Base-by-base conservation (phyloP, 805 yeast species). In the Candida sithepensis region DNA sequence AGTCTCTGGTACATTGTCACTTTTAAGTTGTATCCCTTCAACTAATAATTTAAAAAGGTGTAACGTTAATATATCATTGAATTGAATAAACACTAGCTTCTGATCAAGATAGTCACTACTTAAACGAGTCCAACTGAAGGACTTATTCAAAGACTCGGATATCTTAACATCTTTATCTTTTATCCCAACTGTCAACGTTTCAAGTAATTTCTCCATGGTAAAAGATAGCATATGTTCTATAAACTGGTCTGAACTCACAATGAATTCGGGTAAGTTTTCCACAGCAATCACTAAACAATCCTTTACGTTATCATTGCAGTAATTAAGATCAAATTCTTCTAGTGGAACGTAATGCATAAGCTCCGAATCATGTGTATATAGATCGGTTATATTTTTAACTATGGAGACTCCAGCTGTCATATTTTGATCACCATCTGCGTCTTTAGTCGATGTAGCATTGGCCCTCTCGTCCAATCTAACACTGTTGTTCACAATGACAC, bases 51-150 rank as follows among this genome's bases (percentile, higher is more conserved):
- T 42, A 40, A 67, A 63, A 12, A 61, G 41, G 24, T 50, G 50
- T 37, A 66, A 37, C 2, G 66, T 56, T 42, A 60, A 39, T 1
- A 63, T 42, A 46, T 66, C 70, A 2, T 50, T 45, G 42, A 67
- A 67, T 24, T 49, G 46, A 3, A 68, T 39, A 49, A 55, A 68
- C 1, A 67, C 52, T 7, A 45, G 38, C 20, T 51, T 59, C 21
- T 37, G 38, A 9, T 51, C 61, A 7, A 54, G 41, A 3, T 48
- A 26, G 5, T 58, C 60, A 23, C 48, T 46, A 12, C 46, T 44
- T 6, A 60, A 43, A 43, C 50, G 53, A 18, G 57, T 51, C 70
- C 71, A 66, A 9, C 39, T 41, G 45, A 51, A 65, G 4, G 42
- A 42, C 2, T 16, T 9, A 38, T 49, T 49, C 8, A 55, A 9